Evolutionary conservation across 441 rosid genomes (phyloP), one percentile per base, ranked within the genome.

Genomic region (Lepidium campestre): DNA sequence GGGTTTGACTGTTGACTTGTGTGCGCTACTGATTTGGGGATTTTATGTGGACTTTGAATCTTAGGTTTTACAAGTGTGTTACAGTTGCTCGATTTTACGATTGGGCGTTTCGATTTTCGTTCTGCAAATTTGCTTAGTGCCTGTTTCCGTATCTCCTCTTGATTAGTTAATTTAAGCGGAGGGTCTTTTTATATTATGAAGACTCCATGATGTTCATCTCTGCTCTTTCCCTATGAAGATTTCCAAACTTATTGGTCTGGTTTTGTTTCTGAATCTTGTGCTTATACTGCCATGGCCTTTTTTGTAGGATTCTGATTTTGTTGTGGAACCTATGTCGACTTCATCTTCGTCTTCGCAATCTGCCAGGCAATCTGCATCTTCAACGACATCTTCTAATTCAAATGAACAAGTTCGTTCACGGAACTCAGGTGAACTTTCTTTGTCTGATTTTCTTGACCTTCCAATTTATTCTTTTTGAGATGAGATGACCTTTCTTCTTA

Each of bases 301-400:
- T 13, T 17, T 63, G 54, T 81, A 93, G 99, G 99, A 91, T 80
- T 84, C 89, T 79, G 96, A 84, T 59, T 76, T 91, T 57, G 74
- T 91, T 48, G 97, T 91, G 42, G 99, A 89, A 80, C 70, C 91
- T 47, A 91, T 93, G 92, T 52, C 93, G 20, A 68, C 76, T 57
- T 75, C 85, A 37, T 81, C 80, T 52, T 75, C 82, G 25, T 80
- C 88, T n/a, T 79, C 93, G 10, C 95, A 85, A 77, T 74, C 95
- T 35, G 49, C 95, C n/a, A 83, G 77, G 70, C 70, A 74, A 11
- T 41, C 77, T 40, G 71, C 90, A 2, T 81, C 93, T 15, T 78
- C 95, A 13, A 14, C 80, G 37, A 59, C 89, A 9, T 75, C 96
- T 15, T 14, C 80, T 2, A 70, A 77, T 57, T 44, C 87, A 20